Conservation (phyloP, 805 yeast species). For the Kodamaea jinghongensis region DNA sequence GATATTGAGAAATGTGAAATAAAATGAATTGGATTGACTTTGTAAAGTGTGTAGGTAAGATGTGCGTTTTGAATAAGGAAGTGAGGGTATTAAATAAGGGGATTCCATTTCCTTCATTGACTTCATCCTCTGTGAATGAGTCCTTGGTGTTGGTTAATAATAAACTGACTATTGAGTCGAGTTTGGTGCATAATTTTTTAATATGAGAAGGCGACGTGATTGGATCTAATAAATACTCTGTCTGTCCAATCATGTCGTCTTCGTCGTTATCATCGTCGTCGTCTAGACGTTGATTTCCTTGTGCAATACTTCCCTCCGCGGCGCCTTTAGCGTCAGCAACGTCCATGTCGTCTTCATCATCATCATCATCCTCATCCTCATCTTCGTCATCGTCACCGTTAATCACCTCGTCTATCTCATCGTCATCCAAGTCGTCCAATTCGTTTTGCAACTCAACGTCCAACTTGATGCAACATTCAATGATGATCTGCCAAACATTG, state of each 20-base stretch:
- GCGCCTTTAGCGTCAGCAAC: slow-evolving; percentile 38
- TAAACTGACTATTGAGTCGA: slow-evolving; percentile 65
- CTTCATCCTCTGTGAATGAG: slow-evolving; percentile 48
- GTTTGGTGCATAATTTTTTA: slow-evolving; percentile 57
- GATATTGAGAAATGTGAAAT: slow-evolving; percentile 78
- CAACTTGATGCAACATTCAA: slow-evolving; percentile 77
- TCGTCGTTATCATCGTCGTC: slow-evolving; percentile 20
- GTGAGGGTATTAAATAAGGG: slow-evolving; percentile 69
- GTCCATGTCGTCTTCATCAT: slow-evolving; percentile 41
- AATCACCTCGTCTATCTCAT: slow-evolving; percentile 51
- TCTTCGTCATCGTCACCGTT: slow-evolving; percentile 47
- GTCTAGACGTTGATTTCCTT: slow-evolving; percentile 24
- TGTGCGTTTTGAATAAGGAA: slow-evolving; percentile 74
- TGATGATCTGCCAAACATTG: slow-evolving; percentile 73
- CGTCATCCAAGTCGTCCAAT: slow-evolving; percentile 78
- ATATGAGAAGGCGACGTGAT: slow-evolving; percentile 42
- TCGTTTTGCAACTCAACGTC: slow-evolving; percentile 93
- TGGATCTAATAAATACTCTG: slow-evolving; percentile 46
- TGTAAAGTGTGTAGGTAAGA: slow-evolving; percentile 90
- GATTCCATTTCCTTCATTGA: slow-evolving; percentile 64
- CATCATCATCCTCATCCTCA: slow-evolving; percentile 31
- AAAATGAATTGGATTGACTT: slow-evolving; percentile 81
- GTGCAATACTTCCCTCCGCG: slow-evolving; percentile 16
- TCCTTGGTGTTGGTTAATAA: slow-evolving; percentile 51
- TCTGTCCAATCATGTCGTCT: slow-evolving; percentile 34